Base-by-base conservation (phyloP, 73 alveolate genomes). In the Blepharisma stoltei region DNA sequence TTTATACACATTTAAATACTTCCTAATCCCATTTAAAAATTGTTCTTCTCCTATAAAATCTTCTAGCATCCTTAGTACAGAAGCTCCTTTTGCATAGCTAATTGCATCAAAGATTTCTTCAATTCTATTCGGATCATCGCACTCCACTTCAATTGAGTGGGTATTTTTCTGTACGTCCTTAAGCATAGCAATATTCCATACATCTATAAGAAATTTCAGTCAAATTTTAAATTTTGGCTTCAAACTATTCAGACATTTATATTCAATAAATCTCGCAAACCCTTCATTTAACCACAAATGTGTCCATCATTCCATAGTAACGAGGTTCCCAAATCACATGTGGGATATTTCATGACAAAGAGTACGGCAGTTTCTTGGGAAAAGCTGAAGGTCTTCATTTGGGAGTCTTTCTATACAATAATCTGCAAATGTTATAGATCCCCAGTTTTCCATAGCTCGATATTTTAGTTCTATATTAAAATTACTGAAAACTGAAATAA, bases 281-380 rank as follows among this genome's bases (percentile, higher is more conserved):
- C 97, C 89, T 87, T 97, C 99, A 80, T 97, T 97, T 65, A 97
- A 87, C 99, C 99, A 97, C 69, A 97, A 86, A 81, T 95, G 98
- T 88, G 95, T 88, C 99, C 99, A 97, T 99, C 99, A 97, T 66
- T 87, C 90, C 99, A 97, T 93, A 6, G 99, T 97, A 2, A 94
- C 98, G 32, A 93, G 89, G 83, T 97, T 93, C 0, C 99, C 99
- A 82, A 97, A 97, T 99, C 99, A 97, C 98, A 93, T 95, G 84
- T 97, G 99, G n/a, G 98, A 94, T 18, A 97, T 82, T 77, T 97
- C 99, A 86, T 97, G 99, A n/a, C 93, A 90, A 7, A 88, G 73
- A 23, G 98, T 93, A 52, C 86, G 88, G 14, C 69, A 76, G 46
- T 76, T 60, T 43, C 75, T 92, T 49, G 89, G 81, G 7, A 85